Evolutionary conservation across 495 filamentous ascomycete species (phyloP).

Genomic region (Aspergillus sclerotiicarbonarius): DNA sequence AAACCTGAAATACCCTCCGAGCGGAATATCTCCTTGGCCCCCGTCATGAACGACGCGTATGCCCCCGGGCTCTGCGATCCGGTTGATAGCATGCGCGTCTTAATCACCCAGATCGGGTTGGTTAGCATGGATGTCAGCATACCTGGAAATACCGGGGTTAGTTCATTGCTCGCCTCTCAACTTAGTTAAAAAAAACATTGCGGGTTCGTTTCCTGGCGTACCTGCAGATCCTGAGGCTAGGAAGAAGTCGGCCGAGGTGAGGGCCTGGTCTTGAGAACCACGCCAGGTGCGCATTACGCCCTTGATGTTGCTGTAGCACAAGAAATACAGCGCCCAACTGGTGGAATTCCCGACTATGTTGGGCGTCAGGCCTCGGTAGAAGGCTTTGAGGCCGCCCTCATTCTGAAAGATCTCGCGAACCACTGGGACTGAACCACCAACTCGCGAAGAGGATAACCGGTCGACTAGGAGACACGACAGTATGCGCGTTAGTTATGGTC

Average conservation of each 20-base stretch:
- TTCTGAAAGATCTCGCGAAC: slow-evolving; percentile 51
- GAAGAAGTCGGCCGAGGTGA: slow-evolving; percentile 79
- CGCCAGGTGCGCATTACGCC: slow-evolving; percentile 33
- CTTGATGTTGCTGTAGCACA: slow-evolving; percentile 64
- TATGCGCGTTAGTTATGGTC: background rate
- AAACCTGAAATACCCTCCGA: slow-evolving; percentile 75
- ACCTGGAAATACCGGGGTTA: slow-evolving; percentile 34
- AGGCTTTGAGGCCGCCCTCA: slow-evolving; percentile 60
- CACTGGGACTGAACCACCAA: slow-evolving; percentile 55
- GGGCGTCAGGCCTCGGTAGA: slow-evolving; percentile 86
- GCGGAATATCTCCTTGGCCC: slow-evolving; percentile 59
- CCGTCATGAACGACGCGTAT: slow-evolving; percentile 73
- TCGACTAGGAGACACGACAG: slow-evolving; percentile 36
- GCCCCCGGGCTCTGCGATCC: slow-evolving; percentile 70
- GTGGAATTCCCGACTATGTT: slow-evolving; percentile 89
- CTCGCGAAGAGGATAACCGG: slow-evolving; percentile 35
- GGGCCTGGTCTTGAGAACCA: slow-evolving; percentile 21
- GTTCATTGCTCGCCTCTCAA: background rate
- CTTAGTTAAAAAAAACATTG: background rate
- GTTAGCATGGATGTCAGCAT: slow-evolving; percentile 73
- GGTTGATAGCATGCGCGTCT: slow-evolving; percentile 93
- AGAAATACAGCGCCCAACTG: slow-evolving; percentile 91
- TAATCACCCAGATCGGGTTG: slow-evolving; percentile 98
- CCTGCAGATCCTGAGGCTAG: slow-evolving; percentile 75
- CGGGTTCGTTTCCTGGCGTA: slow-evolving; percentile 16